A percentile compares a stretch with the other conserved stretches of the same genome.
These are phyloP conservation scores for Debaryomyces coudertii DNA, from an alignment of 1,139 yeast species.

Conservation along the genomic window DNA sequence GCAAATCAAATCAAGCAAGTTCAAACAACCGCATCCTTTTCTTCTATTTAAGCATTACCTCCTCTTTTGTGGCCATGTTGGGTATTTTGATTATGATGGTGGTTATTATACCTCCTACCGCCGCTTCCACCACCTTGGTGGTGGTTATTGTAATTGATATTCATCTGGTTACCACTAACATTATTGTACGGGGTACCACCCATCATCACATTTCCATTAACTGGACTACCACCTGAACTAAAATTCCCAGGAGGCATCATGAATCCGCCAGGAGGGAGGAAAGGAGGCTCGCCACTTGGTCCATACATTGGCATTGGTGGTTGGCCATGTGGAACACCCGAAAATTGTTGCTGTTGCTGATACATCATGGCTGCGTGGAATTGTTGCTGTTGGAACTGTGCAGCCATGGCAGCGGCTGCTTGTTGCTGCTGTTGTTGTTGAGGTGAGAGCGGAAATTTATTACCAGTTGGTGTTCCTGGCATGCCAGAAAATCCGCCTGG, in stretches of 20 bases:
- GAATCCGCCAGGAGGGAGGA: slow-evolving; percentile 43
- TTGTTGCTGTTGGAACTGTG: slow-evolving; percentile 42
- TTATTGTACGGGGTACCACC: slow-evolving; percentile 15
- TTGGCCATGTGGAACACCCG: slow-evolving; percentile 38
- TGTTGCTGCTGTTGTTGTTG: slow-evolving; percentile 32
- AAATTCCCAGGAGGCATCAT: slow-evolving; percentile 36
- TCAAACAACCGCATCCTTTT: not conserved
- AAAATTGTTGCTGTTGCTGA: slow-evolving; percentile 34
- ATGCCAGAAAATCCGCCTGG: slow-evolving; percentile 20
- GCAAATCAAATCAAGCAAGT: slow-evolving; percentile 9
- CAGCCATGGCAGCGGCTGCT: slow-evolving; percentile 36
- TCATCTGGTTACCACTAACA: slow-evolving; percentile 9
- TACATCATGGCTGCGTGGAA: slow-evolving; percentile 44
- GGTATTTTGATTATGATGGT: slow-evolving; percentile 12
- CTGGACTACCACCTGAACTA: slow-evolving; percentile 36
- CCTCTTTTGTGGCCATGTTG: slow-evolving; percentile 16
- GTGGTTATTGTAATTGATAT: slow-evolving; percentile 15
- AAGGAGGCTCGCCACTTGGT: slow-evolving; percentile 37
- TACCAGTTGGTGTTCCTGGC: slow-evolving; percentile 18
- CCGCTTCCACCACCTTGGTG: slow-evolving; percentile 19
- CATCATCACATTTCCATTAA: slow-evolving; percentile 30
- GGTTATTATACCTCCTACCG: slow-evolving; percentile 18
- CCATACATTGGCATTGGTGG: slow-evolving; percentile 38
- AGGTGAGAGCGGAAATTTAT: slow-evolving; percentile 28
- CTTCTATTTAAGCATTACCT: slow-evolving; percentile 11